Conservation (phyloP, 257 asterid genomes). For the Parsonsia alboflavescens region DNA sequence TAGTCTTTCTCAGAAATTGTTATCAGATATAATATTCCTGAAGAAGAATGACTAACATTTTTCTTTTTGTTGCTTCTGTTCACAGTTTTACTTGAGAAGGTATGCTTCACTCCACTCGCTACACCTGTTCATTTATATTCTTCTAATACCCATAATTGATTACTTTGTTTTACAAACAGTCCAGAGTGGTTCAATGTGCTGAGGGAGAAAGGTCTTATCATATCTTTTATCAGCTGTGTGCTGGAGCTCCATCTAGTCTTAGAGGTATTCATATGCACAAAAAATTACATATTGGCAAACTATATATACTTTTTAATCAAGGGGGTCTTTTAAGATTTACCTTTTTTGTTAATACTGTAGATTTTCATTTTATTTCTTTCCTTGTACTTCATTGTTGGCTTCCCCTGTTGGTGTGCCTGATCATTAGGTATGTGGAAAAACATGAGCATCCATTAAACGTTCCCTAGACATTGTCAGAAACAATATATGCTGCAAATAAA, state of each 20-base stretch:
- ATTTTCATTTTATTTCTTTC: not conserved
- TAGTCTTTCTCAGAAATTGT: slow-evolving; percentile 19
- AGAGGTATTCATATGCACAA: slow-evolving; percentile 46
- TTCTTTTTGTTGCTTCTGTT: slow-evolving; percentile 27
- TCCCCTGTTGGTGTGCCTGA: not conserved
- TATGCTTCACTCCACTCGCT: slow-evolving; percentile 28
- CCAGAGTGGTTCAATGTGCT: slow-evolving; percentile 92
- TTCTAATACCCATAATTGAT: slow-evolving; percentile 22
- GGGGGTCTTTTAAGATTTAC: not conserved
- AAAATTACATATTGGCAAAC: not conserved
- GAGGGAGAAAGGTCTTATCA: slow-evolving; percentile 99
- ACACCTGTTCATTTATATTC: slow-evolving; percentile 16
- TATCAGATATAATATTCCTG: slow-evolving; percentile 2
- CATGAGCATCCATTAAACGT: not conserved
- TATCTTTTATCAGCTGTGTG: slow-evolving; percentile 94
- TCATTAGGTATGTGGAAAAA: not conserved
- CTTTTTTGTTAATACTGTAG: not conserved
- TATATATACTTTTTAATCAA: not conserved
- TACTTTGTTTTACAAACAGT: slow-evolving; percentile 50
- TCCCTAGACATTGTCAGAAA: not conserved
- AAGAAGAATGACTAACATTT: slow-evolving; percentile 28
- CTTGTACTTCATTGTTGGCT: not conserved
- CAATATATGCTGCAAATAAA: not conserved
- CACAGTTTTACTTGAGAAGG: slow-evolving; percentile 97
- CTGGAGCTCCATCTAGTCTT: slow-evolving; percentile 88